Conservation (phyloP, 768 basidiomycete genomes). For the Rhizopogon vulgaris region DNA sequence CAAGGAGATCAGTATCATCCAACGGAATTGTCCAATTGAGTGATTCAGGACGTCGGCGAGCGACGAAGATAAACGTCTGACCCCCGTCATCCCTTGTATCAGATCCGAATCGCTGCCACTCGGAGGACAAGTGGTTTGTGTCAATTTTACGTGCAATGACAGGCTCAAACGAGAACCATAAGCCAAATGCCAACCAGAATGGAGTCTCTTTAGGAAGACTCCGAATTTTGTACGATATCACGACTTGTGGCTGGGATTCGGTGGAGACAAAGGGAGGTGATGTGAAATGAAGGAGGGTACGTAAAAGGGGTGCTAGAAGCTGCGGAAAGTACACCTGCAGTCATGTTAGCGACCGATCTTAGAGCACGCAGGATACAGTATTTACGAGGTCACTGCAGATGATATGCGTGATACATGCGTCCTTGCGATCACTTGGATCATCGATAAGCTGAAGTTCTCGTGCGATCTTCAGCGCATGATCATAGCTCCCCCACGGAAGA, state of each 20-base stretch:
- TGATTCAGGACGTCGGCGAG: constrained; percentile 51
- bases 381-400: constrained; percentile 81
- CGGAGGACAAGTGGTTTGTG: not conserved
- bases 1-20: constrained; percentile 49
- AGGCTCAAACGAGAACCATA: constrained; percentile 66
- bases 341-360: constrained; percentile 1
- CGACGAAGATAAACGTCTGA: constrained; percentile 56
- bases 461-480: constrained; percentile 36
- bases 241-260: constrained; percentile 27
- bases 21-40: constrained; percentile 47
- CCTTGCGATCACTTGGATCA: constrained; percentile 4
- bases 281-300: constrained; percentile 68
- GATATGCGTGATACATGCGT: constrained; percentile 48
- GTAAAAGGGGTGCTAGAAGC: constrained; percentile 69
- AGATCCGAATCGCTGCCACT: constrained; percentile 39
- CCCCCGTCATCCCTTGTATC: constrained; percentile 25
- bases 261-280: constrained; percentile 36
- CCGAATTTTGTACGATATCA: constrained; percentile 75
- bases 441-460: constrained; percentile 26
- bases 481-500: constrained; percentile 62
- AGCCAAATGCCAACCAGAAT: constrained; percentile 77
- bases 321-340: constrained; percentile 80
- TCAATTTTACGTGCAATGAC: constrained; percentile 32
- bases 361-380: constrained; percentile 7
- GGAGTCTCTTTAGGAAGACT: constrained; percentile 65